Evolutionary conservation across 495 filamentous ascomycete genomes (phyloP).

Genomic region (Penicillium bialowiezense): DNA sequence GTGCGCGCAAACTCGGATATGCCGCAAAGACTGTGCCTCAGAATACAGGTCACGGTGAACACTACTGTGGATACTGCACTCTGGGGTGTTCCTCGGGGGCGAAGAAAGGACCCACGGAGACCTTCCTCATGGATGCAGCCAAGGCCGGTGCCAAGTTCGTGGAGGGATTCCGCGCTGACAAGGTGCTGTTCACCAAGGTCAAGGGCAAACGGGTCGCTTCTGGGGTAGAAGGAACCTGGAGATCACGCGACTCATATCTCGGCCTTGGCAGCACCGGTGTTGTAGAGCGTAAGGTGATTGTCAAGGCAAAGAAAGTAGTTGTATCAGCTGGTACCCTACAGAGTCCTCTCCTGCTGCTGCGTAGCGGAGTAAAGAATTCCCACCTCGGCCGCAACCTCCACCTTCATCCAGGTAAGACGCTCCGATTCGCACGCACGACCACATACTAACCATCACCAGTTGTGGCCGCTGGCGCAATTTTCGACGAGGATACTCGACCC

Average conservation of each 20-base stretch:
- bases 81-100: slow-evolving; percentile 68
- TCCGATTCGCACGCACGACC: not conserved
- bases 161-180: slow-evolving; percentile 70
- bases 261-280: slow-evolving; percentile 48
- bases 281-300: slow-evolving; percentile 55
- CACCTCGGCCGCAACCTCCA: slow-evolving; percentile 86
- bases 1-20: slow-evolving; percentile 73
- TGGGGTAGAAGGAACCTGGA: slow-evolving; percentile 73
- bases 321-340: slow-evolving; percentile 70
- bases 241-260: slow-evolving; percentile 60
- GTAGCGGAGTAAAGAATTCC: slow-evolving; percentile 69
- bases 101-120: slow-evolving; percentile 75
- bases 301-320: slow-evolving; percentile 82
- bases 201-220: slow-evolving; percentile 55
- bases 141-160: slow-evolving; percentile 72
- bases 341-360: slow-evolving; percentile 70
- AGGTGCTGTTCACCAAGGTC: slow-evolving; percentile 61
- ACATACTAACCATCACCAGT: slow-evolving; percentile 32
- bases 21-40: slow-evolving; percentile 68
- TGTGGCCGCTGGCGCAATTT: slow-evolving; percentile 56
- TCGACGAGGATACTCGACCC: slow-evolving; percentile 61
- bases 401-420: slow-evolving; percentile 64
- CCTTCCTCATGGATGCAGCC: slow-evolving; percentile 76
- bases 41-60: slow-evolving; percentile 66
- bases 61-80: slow-evolving; percentile 78